Conservation (phyloP, 2,329 filamentous ascomycete genomes). For the Microascus cirrosus region DNA sequence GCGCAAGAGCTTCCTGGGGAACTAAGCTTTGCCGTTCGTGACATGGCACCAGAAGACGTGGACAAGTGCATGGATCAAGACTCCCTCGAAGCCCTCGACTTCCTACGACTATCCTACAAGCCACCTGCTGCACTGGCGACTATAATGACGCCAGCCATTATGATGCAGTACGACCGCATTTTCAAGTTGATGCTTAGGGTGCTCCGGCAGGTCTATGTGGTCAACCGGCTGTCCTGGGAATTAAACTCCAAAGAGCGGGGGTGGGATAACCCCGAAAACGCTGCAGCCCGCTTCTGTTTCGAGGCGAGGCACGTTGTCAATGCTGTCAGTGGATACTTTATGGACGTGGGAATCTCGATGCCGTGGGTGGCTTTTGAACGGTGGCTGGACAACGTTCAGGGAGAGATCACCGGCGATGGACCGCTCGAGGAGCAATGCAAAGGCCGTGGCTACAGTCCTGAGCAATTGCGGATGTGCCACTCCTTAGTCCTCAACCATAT, state of each 20-base stretch:
- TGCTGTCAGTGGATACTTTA: conserved; percentile 64
- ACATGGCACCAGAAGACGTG: conserved; percentile 68
- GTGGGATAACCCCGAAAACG: conserved; percentile 23
- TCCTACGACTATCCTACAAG: conserved; percentile 77
- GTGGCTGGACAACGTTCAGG: conserved; percentile 54
- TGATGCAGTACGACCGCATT: conserved; percentile 75
- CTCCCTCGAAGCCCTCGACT: conserved; percentile 83
- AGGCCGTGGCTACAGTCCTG: conserved; percentile 47
- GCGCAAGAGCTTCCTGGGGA: conserved; percentile 49
- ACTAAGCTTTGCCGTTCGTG: conserved; percentile 74
- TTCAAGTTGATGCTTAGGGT: conserved; percentile 73
- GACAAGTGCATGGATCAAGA: conserved; percentile 73
- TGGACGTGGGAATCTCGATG: conserved; percentile 63
- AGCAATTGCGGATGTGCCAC: conserved; percentile 57
- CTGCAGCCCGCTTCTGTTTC: conserved; percentile 49
- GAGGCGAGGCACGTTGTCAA: conserved; percentile 74
- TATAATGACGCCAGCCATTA: conserved; percentile 58
- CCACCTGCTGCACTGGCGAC: conserved; percentile 59
- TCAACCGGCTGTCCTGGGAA: conserved; percentile 52
- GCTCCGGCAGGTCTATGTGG: conserved; percentile 67
- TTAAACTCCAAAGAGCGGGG: conserved; percentile 27
- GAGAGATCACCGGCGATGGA: conserved; percentile 29
- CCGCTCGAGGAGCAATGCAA: conserved; percentile 25
- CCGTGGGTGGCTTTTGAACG: conserved; percentile 63
- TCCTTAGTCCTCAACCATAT: conserved; percentile 65